These are phyloP conservation scores for Pythium angustatum DNA, from an alignment of 352 stramenopile species.

Conservation along the genomic window DNA sequence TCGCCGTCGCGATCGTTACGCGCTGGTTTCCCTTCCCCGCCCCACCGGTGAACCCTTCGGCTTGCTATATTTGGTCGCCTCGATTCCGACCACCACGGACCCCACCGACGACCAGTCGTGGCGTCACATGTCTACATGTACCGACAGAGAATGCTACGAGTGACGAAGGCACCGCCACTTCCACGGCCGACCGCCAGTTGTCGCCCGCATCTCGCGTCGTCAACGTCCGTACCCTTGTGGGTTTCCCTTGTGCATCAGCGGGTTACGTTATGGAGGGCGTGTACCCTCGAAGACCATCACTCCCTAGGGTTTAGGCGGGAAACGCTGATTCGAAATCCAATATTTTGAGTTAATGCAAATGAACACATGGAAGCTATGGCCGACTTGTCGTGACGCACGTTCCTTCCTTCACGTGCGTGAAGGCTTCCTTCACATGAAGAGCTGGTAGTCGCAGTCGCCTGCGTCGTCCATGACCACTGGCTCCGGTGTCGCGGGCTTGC, in stretches of 20 bases:
- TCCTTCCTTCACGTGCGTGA: background rate
- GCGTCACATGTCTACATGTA: too few species aligned
- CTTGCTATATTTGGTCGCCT: slow-evolving; percentile 14
- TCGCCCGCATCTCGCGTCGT: too few species aligned
- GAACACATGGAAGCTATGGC: background rate
- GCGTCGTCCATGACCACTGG: background rate
- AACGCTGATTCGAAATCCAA: slow-evolving; percentile 6
- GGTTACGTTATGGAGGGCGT: too few species aligned
- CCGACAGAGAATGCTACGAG: too few species aligned
- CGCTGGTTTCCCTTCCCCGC: background rate
- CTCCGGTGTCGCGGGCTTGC: slow-evolving; percentile 5
- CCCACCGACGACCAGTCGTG: too few species aligned
- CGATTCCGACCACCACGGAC: background rate
- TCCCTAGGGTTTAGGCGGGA: slow-evolving; percentile 2
- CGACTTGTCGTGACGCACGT: background rate
- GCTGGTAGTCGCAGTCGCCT: slow-evolving; percentile 18
- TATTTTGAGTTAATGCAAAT: slow-evolving; percentile 8
- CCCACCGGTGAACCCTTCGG: background rate
- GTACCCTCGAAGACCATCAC: slow-evolving; percentile 5
- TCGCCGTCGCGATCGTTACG: slow-evolving; percentile 14
- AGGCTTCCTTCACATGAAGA: slow-evolving; percentile 20
- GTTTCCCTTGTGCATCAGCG: too few species aligned
- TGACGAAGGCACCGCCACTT: too few species aligned
- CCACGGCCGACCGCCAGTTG: too few species aligned
- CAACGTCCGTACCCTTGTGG: too few species aligned